Evolutionary conservation across 768 basidiomycete genomes (phyloP), one percentile per base, ranked within the genome.

Genomic region (Hirschioporus abietinus): DNA sequence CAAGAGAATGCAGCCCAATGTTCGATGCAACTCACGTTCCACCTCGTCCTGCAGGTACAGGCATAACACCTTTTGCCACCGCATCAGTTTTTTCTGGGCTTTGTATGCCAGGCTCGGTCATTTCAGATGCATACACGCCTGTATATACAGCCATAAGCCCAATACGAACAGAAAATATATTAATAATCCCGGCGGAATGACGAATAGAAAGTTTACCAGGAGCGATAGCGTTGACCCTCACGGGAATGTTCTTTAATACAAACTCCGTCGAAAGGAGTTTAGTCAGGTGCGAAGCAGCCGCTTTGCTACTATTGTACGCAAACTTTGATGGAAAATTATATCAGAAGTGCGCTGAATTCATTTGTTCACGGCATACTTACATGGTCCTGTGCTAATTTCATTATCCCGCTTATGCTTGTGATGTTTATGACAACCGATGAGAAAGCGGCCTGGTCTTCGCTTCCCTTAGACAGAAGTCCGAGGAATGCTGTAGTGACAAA

Each of bases 261-360:
- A 92, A 81, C 71, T 93, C 92, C 1, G 91, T 91, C 1, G 91
- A 79, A 63, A 93, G 76, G 84, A 92, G 84, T 76, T 81, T 88
- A 10, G 90, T 90, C n/a, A 93, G 77, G 69, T 92, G 91, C 15
- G 88, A 83, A 6, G 86, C 87, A 1, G 90, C 92, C 0, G 89
- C 90, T 74, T 93, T 93, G 7, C 89, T 80, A 70, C 88, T 90
- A 75, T 93, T 93, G 75, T 93, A 93, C 30, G 83, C 85, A 73
- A 93, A 93, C 92, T 93, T 71, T 25, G 63, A 26, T 17, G 1
- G 25, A 36, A 23, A 30, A 63, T 42, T 24, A 52, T 57, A 59
- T 63, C 30, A n/a, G 12, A 30, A 34, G 58, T 25, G 34, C 23
- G 62, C 4, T 25, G 1, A 58, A 52, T 30, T 30, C 30, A 30